These are phyloP conservation scores for Ziziphus jujuba DNA, from an alignment of 306 rosid genomes.

Conservation along the genomic window DNA sequence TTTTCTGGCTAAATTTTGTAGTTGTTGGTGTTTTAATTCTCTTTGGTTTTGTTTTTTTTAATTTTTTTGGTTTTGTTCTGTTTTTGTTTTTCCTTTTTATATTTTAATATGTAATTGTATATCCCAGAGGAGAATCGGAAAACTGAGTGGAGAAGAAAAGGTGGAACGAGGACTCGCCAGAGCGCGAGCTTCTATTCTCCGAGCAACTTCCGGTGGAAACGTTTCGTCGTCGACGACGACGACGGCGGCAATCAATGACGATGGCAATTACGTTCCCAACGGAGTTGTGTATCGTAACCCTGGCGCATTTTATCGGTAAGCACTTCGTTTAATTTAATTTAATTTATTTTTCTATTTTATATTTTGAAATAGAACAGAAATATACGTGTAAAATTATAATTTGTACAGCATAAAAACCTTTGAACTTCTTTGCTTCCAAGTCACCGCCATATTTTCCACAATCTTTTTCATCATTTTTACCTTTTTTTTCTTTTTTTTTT, in stretches of 20 bases:
- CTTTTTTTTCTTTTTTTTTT: neutral
- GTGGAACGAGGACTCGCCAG: slow-evolving; percentile 33
- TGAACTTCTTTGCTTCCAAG: slow-evolving; percentile 19
- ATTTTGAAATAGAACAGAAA: neutral
- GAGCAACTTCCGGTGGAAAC: slow-evolving; percentile 25
- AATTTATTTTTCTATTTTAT: neutral
- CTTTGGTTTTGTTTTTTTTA: too few species aligned
- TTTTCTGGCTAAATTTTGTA: neutral
- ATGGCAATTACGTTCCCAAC: slow-evolving; percentile 21
- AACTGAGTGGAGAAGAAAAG: slow-evolving; percentile 12
- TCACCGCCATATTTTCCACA: neutral
- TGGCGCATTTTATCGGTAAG: slow-evolving; percentile 48
- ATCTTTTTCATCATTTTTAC: neutral
- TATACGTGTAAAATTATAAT: neutral
- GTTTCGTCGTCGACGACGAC: slow-evolving; percentile 10
- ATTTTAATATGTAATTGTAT: neutral
- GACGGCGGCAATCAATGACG: neutral
- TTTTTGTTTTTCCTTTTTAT: neutral
- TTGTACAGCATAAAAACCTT: neutral
- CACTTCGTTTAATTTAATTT: neutral
- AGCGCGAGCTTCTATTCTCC: slow-evolving; percentile 45
- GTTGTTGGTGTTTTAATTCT: too few species aligned
- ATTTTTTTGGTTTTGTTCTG: too few species aligned
- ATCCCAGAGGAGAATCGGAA: slow-evolving; percentile 17
- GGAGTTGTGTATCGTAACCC: slow-evolving; percentile 41